Base-by-base conservation (phyloP, 768 basidiomycete genomes). In the Clitopilus passeckerianus region DNA sequence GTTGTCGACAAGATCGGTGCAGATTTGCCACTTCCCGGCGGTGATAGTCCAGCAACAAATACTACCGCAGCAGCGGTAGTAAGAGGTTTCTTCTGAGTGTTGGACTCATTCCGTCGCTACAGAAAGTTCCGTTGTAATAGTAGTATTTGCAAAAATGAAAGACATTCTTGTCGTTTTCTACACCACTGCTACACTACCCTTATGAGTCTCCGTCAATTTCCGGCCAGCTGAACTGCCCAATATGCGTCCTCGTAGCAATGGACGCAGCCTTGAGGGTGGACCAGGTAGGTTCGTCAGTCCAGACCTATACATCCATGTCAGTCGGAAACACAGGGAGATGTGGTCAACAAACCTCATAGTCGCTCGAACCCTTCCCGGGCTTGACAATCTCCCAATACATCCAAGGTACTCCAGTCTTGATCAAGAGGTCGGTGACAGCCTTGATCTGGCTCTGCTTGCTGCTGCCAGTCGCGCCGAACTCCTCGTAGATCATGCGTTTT, bases 1-100 rank as follows among this genome's bases (percentile, higher is more conserved):
- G 74, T 82, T 34, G 61, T 78, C 22, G 72, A 74, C 1, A 76
- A 77, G 60, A 77, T 77, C 55, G 80, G 78, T 9, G 66, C 64
- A 6, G 80, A 79, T 65, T 68, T 77, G 20, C 68, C 74, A 6
- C 61, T 79, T 22, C 79, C 78, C 6, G 79, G 78, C n/a, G 69
- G 70, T 23, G 77, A 77, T 61, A 64, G 59, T 4, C 71, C 72
- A 0, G 68, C 66, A 14, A 54, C 69, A 24, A 73, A 68, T 60
- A 54, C 66, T 8, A 72, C 74, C 24, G 54, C 59, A 33, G 30
- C 62, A 5, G 23, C 66, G 14, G 58, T 60, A 23, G 34, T 44
- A 22, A 61, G 63, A 54, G 64, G 57, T 33, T 30, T 30, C 27
- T 30, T 30, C 27, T 30, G 27, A 30, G 27, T 30, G 27, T 30